Conservation (phyloP, 208 protist genomes). For the Crithidia bombi region DNA sequence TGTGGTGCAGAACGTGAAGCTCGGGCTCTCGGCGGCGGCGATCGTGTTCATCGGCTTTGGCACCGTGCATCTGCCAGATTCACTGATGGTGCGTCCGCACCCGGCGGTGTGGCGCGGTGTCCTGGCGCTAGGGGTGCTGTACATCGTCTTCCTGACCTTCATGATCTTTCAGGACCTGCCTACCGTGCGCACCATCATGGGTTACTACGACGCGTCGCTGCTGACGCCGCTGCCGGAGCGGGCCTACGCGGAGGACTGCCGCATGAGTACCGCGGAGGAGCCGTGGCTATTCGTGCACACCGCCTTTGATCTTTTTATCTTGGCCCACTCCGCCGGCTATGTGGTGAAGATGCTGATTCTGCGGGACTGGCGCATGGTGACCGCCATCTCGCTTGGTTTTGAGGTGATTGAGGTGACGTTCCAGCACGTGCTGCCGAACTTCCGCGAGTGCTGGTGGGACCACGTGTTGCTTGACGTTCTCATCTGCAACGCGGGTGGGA, state of each 20-base stretch:
- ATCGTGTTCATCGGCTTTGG: conserved; percentile 92
- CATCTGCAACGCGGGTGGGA: conserved; percentile 96
- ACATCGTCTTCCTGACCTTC: conserved; percentile 92
- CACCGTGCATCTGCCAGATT: conserved; percentile 92
- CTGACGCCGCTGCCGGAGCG: conserved; percentile 78
- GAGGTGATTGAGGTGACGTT: conserved; percentile 96
- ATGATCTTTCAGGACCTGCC: conserved; percentile 90
- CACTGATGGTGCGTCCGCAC: conserved; percentile 95
- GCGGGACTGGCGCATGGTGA: conserved; percentile 91
- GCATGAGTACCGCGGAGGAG: conserved; percentile 86
- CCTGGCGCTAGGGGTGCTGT: conserved; percentile 91
- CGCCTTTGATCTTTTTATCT: conserved; percentile 94
- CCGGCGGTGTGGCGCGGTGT: conserved; percentile 95
- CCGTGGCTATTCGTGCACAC: conserved; percentile 78
- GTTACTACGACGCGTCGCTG: conserved; percentile 85
- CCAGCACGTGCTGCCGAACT: conserved; percentile 96
- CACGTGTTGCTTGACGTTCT: conserved; percentile 96
- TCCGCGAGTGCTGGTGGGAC: conserved; percentile 99
- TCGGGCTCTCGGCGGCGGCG: conserved; percentile 67
- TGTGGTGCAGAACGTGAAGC: conserved; percentile 58
- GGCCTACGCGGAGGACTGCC: conserved; percentile 94
- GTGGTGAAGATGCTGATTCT: conserved; percentile 94
- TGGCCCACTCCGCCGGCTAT: conserved; percentile 96
- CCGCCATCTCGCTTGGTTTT: conserved; percentile 90
- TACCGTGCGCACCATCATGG: conserved; percentile 63